Base-by-base conservation (phyloP, 805 yeast genomes). In the Metschnikowia matae region DNA sequence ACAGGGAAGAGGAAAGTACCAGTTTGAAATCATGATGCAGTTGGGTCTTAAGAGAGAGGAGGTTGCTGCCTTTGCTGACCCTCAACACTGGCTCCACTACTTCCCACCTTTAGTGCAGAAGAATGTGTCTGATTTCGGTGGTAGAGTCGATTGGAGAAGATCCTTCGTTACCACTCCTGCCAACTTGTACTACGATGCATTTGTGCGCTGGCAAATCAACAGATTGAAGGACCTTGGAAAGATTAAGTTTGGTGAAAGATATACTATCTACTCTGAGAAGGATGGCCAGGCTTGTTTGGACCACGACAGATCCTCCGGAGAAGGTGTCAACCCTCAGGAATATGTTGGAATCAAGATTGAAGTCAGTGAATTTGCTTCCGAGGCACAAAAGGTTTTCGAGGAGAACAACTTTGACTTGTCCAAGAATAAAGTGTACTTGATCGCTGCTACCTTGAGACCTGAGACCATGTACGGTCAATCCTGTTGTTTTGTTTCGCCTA, bases 241-340 rank as follows among this genome's bases (percentile, higher is more conserved):
- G 74, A 90, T 94, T 74, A 94, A 92, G 77, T 94, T 94, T 61
- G 99, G 99, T 70, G 96, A 92, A 77, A 85, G 99, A 75, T 89
- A 90, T 78, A 94, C 99, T 59, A 89, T 94, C 63, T 94, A 89
- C 74, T 91, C 98, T 39, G 96, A 90, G 67, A 92, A 88, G 74
- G 99, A 94, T 72, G 97, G 97, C 57, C 99, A 94, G 78, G 95
- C 99, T 37, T 94, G 99, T 79, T 91, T 94, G 92, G 99, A 94
- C 71, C 99, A 94, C 71, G 99, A 94, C 73, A 85, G 99, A 79
- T 87, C 81, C 70, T 82, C 92, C 45, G 99, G 99, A 67, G 99
- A 94, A 75, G 98, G 95, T 70, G 94, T 94, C 40, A 80, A 85
- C 59, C 97, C 99, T 39, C 98, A 94, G 74, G 99, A 94, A 71